These are phyloP conservation scores for Fusarium sp. DNA, from an alignment of 2,329 filamentous ascomycete species.

Conservation along the genomic window DNA sequence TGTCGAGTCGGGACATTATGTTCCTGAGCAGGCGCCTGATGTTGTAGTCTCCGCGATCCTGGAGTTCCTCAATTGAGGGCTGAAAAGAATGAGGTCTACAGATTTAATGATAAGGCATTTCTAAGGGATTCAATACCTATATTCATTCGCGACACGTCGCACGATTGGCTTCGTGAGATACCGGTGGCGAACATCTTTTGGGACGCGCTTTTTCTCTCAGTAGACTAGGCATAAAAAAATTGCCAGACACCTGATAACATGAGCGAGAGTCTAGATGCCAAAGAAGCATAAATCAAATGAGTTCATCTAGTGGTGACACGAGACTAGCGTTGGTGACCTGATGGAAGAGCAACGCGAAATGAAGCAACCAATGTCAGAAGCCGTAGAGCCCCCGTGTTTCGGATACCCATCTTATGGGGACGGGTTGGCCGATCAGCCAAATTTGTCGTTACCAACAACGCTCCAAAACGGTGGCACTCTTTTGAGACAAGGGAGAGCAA, in stretches of 20 bases:
- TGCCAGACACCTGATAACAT: too few species aligned
- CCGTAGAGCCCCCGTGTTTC: neutral
- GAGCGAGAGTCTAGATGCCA: neutral
- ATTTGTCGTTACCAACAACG: neutral
- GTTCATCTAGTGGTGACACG: neutral
- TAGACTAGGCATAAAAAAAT: neutral
- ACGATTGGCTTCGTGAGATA: neutral
- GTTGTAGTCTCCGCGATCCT: constrained; percentile 52
- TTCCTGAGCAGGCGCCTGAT: constrained; percentile 60
- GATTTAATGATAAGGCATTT: rapidly evolving
- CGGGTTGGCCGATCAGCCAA: neutral
- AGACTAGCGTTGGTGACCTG: neutral
- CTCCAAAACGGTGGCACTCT: rapidly evolving
- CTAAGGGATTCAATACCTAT: neutral
- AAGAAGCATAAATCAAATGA: neutral
- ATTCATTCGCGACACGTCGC: neutral
- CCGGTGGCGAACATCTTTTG: too few species aligned
- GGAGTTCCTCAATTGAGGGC: constrained; percentile 48
- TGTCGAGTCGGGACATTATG: constrained; percentile 58
- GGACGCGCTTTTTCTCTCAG: neutral
- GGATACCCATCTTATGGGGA: neutral
- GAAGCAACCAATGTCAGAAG: neutral
- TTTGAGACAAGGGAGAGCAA: rapidly evolving
- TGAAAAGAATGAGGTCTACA: rapidly evolving
- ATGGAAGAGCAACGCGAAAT: neutral